Conservation (phyloP, 371 early-diverging fungal species). For the Mucor circinelloides region DNA sequence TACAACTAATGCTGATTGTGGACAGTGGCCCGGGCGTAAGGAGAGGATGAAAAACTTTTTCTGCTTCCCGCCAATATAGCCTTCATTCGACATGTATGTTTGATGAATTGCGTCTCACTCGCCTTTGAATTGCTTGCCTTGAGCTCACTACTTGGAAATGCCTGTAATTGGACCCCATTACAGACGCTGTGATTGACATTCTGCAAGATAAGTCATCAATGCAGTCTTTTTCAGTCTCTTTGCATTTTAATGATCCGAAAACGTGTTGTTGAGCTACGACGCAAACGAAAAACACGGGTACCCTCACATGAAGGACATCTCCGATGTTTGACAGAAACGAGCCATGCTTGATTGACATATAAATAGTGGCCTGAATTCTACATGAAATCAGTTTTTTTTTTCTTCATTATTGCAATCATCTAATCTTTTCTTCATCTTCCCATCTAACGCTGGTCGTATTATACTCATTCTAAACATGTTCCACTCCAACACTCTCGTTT, state of each 20-base stretch:
- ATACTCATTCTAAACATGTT: constrained; percentile 2
- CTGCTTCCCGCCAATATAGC: background rate
- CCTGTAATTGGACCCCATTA: background rate
- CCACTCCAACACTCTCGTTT: background rate
- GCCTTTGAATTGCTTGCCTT: background rate
- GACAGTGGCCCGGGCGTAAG: background rate
- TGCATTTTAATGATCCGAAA: background rate
- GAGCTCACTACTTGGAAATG: background rate
- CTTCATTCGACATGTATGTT: background rate
- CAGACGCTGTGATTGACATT: background rate
- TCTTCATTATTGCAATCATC: background rate
- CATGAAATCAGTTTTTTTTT: background rate
- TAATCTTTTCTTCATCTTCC: background rate
- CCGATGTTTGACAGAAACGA: background rate
- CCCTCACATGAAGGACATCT: background rate
- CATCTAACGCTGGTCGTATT: constrained; percentile 6
- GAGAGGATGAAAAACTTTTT: background rate
- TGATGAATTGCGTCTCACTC: background rate
- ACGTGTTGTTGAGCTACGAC: background rate
- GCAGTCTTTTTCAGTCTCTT: background rate
- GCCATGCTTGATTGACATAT: background rate
- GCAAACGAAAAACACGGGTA: background rate
- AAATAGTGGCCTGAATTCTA: background rate
- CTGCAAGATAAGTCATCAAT: background rate
- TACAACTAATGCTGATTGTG: background rate